Base-by-base conservation (phyloP, 2,329 filamentous ascomycete genomes). In the Apiospora saccharicola region DNA sequence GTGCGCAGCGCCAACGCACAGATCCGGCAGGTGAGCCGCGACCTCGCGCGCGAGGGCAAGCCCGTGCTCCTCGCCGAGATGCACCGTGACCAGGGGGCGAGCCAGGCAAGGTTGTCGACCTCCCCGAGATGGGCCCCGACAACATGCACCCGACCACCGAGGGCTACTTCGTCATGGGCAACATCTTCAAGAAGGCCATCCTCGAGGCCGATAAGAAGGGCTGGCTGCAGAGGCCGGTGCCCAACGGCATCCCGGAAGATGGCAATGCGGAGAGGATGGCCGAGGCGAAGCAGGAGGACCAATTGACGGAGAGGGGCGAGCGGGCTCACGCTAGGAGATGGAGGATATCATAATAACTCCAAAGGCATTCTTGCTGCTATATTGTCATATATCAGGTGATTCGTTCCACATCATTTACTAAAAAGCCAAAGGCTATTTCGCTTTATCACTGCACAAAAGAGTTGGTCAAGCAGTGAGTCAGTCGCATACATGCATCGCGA, bases 111-210 rank as follows among this genome's bases (percentile, higher is more conserved):
- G 78, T 77, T 1, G 53, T 37, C 13, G 75, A 75, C 4, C 71
- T 75, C 30, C 41, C 41, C n/a, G 77, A 79, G 24, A 79, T 79
- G n/a, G 78, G 75, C 1, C 43, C 69, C 16, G 78, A 79, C 34
- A 69, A 47, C 1, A 78, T 78, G 26, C 78, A 79, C 34, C 78
- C 78, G 1, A 79, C 78, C 7, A 73, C 79, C 69, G 73, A 76
- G n/a, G 78, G 78, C 1, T 80, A 80, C 53, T 72, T 76, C 26
- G 77, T 79, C 75, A 80, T 80, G 78, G 78, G 76, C 0, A 74
- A 78, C 12, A 76, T 76, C 19, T 78, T 79, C 64, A 70, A 78
- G 44, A 71, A 78, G 73, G 73, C 73, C 70, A 78, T 79, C 26
- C 73, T 74, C 44, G 75, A 77, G 68, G 76, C 77, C 10, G 76